phyloP scores from a whole-genome alignment of 2,329 filamentous ascomycete genomes.

The Colletotrichum salicis region DNA sequence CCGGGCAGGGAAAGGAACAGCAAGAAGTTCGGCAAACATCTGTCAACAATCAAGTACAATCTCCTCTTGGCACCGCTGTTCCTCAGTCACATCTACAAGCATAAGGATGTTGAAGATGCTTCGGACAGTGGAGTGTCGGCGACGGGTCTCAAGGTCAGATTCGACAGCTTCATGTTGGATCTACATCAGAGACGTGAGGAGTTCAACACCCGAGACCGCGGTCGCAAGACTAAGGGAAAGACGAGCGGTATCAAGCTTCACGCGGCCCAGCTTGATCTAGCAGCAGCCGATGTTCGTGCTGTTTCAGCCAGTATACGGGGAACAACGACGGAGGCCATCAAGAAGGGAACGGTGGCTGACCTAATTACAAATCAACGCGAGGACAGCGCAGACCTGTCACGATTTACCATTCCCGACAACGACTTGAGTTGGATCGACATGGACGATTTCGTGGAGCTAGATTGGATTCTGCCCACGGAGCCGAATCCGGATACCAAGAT shows the following conservation, averaged over 20 bases:
- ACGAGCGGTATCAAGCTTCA: slow-evolving; percentile 97
- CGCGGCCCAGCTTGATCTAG: slow-evolving; percentile 90
- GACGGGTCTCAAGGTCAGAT: slow-evolving; percentile 93
- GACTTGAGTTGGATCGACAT: slow-evolving; percentile 98
- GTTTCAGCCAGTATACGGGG: slow-evolving; percentile 90
- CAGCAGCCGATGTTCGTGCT: slow-evolving; percentile 90
- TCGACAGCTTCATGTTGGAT: slow-evolving; percentile 98
- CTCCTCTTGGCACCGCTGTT: slow-evolving; percentile 91
- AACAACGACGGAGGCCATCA: slow-evolving; percentile 80
- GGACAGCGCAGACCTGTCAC: slow-evolving; percentile 77
- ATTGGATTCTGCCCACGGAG: slow-evolving; percentile 93
- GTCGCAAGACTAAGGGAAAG: slow-evolving; percentile 78
- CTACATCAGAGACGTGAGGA: slow-evolving; percentile 94
- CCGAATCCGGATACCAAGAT: slow-evolving; percentile 95
- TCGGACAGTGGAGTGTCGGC: slow-evolving; percentile 81
- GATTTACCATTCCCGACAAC: slow-evolving; percentile 94
- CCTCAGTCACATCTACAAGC: slow-evolving; percentile 97
- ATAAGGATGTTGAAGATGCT: slow-evolving; percentile 93
- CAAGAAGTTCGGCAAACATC: slow-evolving; percentile 96
- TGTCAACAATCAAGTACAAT: slow-evolving; percentile 99
- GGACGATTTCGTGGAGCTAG: slow-evolving; percentile 98
- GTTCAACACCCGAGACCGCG: slow-evolving; percentile 84
- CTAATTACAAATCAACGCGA: slow-evolving; percentile 64
- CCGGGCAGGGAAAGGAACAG: slow-evolving; percentile 94
- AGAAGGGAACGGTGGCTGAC: slow-evolving; percentile 64